These are phyloP conservation scores for Lumnitzera racemosa DNA, from an alignment of 345 rosid genomes.

Conservation along the genomic window DNA sequence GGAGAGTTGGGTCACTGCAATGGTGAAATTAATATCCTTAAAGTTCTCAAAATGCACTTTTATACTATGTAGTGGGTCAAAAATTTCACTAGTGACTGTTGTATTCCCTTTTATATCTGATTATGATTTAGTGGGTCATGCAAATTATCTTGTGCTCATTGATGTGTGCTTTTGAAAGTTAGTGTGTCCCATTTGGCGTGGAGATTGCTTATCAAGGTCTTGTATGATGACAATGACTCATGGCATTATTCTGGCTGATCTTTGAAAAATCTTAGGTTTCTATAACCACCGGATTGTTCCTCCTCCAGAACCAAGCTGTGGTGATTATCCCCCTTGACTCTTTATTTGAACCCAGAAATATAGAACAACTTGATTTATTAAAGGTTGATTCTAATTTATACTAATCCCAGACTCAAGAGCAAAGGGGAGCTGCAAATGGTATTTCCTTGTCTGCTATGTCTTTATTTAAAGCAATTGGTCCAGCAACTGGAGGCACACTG, in stretches of 20 bases:
- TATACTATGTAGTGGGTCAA: no score
- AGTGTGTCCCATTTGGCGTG: no score
- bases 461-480: conserved; percentile 46
- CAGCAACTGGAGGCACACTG: conserved; percentile 45
- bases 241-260: background rate
- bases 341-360: background rate
- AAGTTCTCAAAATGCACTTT: no score
- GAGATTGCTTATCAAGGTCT: no score
- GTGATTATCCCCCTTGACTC: conserved; percentile 18
- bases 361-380: background rate
- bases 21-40: no score
- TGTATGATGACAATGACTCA: no score
- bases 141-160: background rate
- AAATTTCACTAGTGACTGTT: no score
- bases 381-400: conserved; percentile 1
- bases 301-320: conserved; percentile 49
- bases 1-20: no score
- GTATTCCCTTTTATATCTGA: no score
- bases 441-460: conserved; percentile 44
- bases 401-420: conserved; percentile 29
- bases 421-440: conserved; percentile 52
- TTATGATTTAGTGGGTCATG: no score
- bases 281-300: conserved; percentile 45
- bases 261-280: conserved; percentile 23
- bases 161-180: background rate